These are phyloP conservation scores for Fusarium verrucosum DNA, from an alignment of 2,329 filamentous ascomycete species.

Conservation along the genomic window DNA sequence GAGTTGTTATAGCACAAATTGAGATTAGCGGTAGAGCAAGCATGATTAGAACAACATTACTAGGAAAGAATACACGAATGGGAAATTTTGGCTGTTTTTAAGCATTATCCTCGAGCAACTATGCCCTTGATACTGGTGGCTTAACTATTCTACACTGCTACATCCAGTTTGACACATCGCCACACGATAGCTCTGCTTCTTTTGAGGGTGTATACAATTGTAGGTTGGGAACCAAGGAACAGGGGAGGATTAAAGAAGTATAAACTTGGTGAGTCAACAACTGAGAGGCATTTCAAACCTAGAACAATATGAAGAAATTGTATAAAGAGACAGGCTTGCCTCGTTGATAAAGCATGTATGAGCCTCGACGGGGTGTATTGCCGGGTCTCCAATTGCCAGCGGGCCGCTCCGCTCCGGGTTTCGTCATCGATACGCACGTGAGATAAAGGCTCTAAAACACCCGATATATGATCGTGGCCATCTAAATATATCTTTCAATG, in stretches of 20 bases:
- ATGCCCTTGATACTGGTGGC: neutral
- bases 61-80: neutral
- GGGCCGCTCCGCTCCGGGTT: neutral
- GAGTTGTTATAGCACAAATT: constrained; percentile 2
- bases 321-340: too few relatives aligned
- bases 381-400: neutral
- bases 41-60: neutral
- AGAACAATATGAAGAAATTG: too few relatives aligned
- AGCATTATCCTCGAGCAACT: neutral
- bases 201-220: neutral
- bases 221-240: neutral
- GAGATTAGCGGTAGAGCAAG: constrained; percentile 6
- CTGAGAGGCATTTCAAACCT: too few relatives aligned
- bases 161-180: neutral
- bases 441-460: too few relatives aligned
- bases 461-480: too few relatives aligned
- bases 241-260: neutral
- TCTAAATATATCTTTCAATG: too few relatives aligned
- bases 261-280: too few relatives aligned
- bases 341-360: too few relatives aligned
- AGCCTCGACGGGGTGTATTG: too few relatives aligned
- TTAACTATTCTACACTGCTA: too few relatives aligned
- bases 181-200: neutral
- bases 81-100: neutral
- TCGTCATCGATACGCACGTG: neutral